A percentile compares a stretch with the other conserved stretches of the same genome.
Conservation (phyloP, 225 moss, liverwort and hornwort species). For the Asterella californica region DNA sequence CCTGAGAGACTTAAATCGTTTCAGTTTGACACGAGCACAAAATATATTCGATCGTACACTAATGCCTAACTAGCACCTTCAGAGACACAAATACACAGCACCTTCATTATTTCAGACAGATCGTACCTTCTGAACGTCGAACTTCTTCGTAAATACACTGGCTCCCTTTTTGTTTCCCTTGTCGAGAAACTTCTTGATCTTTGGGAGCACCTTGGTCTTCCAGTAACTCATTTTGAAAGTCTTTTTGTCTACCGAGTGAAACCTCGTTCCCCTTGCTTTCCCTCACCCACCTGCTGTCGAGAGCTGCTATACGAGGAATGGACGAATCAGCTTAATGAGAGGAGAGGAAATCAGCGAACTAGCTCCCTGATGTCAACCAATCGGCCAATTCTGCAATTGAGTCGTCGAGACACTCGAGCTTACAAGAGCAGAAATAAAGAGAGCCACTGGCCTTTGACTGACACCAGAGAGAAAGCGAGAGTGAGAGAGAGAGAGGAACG, state of each 20-base stretch:
- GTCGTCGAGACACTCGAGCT: background rate
- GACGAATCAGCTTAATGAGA: background rate
- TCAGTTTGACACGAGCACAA: no score
- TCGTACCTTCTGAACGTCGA: constrained; percentile 23
- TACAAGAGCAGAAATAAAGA: constrained; percentile 8
- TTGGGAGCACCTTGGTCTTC: constrained; percentile 30
- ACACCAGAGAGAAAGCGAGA: constrained; percentile 3
- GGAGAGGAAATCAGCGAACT: background rate
- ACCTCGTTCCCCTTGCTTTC: background rate
- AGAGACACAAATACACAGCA: no score
- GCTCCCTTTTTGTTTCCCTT: constrained; percentile 17
- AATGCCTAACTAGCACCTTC: no score
- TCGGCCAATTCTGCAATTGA: constrained; percentile 17
- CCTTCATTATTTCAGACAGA: background rate
- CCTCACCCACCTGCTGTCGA: background rate
- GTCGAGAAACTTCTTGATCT: constrained; percentile 29
- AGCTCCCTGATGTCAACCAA: constrained; percentile 9
- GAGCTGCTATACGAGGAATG: background rate
- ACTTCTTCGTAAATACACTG: constrained; percentile 10
- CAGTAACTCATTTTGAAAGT: constrained; percentile 26
- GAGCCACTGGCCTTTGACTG: constrained; percentile 6
- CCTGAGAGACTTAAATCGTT: no score
- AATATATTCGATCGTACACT: no score
- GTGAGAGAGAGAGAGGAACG: constrained; percentile 4
- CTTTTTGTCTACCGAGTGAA: constrained; percentile 1